Base-by-base conservation (phyloP, 768 basidiomycete genomes). In the Suillus americanus region DNA sequence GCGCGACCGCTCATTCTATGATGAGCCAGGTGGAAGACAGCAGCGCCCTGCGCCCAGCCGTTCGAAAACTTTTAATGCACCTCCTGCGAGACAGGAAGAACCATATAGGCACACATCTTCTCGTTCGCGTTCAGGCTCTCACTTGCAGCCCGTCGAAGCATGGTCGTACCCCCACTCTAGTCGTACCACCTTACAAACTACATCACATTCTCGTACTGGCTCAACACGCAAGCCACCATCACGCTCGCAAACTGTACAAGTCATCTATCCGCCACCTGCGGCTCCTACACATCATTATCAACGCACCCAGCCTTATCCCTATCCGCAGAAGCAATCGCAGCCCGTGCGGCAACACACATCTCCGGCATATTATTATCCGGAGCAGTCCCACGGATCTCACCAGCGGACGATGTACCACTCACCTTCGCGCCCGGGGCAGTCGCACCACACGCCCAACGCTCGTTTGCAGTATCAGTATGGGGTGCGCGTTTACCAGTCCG, bases 1-100 rank as follows among this genome's bases (percentile, higher is more conserved):
- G 59, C 75, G 74, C 43, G 75, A 77, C 63, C 75, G 72, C 41
- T 14, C 73, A 0, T 76, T 75, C 65, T 76, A 75, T 41, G 66
- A 75, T 50, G 30, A 64, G 12, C 57, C 67, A 48, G 54, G 55
- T 23, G 51, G 59, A 7, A 12, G 60, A 23, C 8, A 16, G n/a
- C 63, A 30, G 43, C 64, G 20, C 43, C 62, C 68, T 30, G 33
- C 46, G 61, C 48, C 64, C 46, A 35, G 57, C 23, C 68, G 64
- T 18, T 61, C 66, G 6, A 60, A 40, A 18, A 23, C 51, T 3
- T 48, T 64, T 20, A 40, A 38, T 18, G 41, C 30, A n/a, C 37
- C 60, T 13, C 43, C 60, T 7, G 18, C 23, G 20, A 55, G 48
- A n/a, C 62, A 59, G 10, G 74, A 75, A 63, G 62, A 71, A 14